Base-by-base conservation (phyloP, 164 flowering plant genomes). In the Macadamia integrifolia region DNA sequence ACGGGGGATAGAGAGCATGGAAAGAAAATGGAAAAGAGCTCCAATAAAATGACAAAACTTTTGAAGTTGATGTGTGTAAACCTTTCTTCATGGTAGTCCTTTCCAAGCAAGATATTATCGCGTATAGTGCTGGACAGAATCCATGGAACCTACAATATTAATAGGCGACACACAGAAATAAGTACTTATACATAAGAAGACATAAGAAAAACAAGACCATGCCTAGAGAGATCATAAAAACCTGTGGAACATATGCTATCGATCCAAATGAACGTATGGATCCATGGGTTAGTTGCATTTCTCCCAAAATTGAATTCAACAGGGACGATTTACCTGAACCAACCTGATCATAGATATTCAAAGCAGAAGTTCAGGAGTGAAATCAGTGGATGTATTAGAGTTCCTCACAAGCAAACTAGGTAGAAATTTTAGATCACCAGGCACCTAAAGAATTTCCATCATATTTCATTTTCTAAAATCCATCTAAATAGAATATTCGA, bases 291-390 rank as follows among this genome's bases (percentile, higher is more conserved):
- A 86, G 82, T 65, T 71, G 68, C 81, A 79, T 88, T 76, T 94
- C 98, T 52, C 88, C 87, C n/a, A 94, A 77, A 70, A 94, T 71
- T 62, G 89, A 80, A 83, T 85, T 86, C 53, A 94, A 72, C 77
- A 94, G 78, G 67, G 97, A 90, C 74, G 98, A 88, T 78, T 94
- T 94, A 49, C 98, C 98, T 10, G 93, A 91, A 66, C 97, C 98
- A 76, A 94, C 98, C 98, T 93, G 88, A 72, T 65, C 35, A 59
- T 17, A 77, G 29, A 46, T 35, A 56, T 29, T 66, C 35, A 66
- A 17, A 64, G 79, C 35, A 15, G 30, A 68, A 62, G 71, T 42
- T 69, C n/a, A 68, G 50, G 31, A 1, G 1, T 6, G 3, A 23
- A 6, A 3, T 12, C 9, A 40, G n/a, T 10, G 49, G 44, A 48